Evolutionary conservation across 2,329 filamentous ascomycete species (phyloP).

Genomic region (Talaromyces amestolkiae): DNA sequence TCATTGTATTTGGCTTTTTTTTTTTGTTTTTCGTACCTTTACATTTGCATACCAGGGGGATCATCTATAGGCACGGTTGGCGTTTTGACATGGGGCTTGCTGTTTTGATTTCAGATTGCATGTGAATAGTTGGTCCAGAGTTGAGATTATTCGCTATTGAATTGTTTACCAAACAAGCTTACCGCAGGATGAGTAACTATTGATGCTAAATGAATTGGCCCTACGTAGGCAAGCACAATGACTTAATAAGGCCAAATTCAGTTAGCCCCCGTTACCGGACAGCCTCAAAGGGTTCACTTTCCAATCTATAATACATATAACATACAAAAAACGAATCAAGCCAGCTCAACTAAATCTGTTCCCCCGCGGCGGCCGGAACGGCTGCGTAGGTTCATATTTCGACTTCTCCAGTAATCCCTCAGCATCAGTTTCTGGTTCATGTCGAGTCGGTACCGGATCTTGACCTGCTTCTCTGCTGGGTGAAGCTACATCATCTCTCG

Average conservation of each 20-base stretch:
- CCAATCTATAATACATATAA: constrained; percentile 3
- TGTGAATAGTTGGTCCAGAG: not conserved
- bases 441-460: constrained; percentile 82
- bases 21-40: not conserved
- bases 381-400: constrained; percentile 79
- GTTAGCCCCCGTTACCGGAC: not conserved
- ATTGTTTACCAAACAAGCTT: not conserved
- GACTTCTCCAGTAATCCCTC: constrained; percentile 72
- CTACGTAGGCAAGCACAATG: not conserved
- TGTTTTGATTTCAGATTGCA: not conserved
- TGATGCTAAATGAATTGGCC: not conserved
- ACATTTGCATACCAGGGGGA: constrained; percentile 2
- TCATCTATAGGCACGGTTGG: not conserved
- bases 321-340: not conserved
- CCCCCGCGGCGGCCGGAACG: constrained; percentile 76
- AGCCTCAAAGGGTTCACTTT: not conserved
- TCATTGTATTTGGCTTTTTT: not conserved
- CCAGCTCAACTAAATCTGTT: constrained; percentile 69
- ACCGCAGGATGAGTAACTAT: not conserved
- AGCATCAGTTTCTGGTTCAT: constrained; percentile 70
- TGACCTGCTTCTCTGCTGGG: constrained; percentile 70
- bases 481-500: constrained; percentile 53
- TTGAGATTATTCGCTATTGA: not conserved
- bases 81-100: not conserved
- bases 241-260: not conserved